These are phyloP conservation scores for Fusarium liriodendri DNA, from an alignment of 2,329 filamentous ascomycete species.

Conservation along the genomic window DNA sequence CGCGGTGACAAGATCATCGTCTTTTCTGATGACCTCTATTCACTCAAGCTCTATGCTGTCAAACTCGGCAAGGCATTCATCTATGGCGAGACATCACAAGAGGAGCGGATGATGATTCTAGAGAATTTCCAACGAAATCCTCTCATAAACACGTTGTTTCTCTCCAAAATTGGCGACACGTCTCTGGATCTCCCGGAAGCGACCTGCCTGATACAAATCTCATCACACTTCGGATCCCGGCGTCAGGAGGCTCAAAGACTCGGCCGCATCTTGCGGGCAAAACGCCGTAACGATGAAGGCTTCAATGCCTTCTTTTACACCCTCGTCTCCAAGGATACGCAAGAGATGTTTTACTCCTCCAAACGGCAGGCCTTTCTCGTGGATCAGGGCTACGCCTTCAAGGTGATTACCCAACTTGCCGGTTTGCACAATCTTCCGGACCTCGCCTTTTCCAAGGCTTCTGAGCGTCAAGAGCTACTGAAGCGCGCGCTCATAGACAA, in stretches of 20 bases:
- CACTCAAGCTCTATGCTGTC: conserved; percentile 81
- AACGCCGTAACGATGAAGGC: conserved; percentile 91
- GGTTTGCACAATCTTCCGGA: conserved; percentile 81
- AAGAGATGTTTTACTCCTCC: conserved; percentile 87
- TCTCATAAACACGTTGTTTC: conserved; percentile 86
- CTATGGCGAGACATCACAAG: conserved; percentile 83
- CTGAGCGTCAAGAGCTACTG: conserved; percentile 82
- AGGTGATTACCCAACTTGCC: conserved; percentile 90
- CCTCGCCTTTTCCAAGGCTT: conserved; percentile 77
- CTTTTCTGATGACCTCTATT: conserved; percentile 94
- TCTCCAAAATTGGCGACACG: conserved; percentile 95
- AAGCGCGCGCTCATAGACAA: conserved; percentile 85
- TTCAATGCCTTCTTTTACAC: conserved; percentile 99
- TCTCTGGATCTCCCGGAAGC: conserved; percentile 93
- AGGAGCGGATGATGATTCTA: conserved; percentile 83
- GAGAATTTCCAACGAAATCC: conserved; percentile 94
- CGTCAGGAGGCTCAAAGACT: conserved; percentile 93
- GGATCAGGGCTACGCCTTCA: conserved; percentile 95
- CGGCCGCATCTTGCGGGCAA: conserved; percentile 88
- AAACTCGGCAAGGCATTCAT: conserved; percentile 87
- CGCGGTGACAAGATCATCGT: conserved; percentile 96
- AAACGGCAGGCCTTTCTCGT: conserved; percentile 93
- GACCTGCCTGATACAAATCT: conserved; percentile 94
- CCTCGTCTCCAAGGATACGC: conserved; percentile 90
- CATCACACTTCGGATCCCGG: conserved; percentile 92